phyloP scores from a whole-genome alignment of 1,284 basidiomycete species.

The Ganoderma boninense region DNA sequence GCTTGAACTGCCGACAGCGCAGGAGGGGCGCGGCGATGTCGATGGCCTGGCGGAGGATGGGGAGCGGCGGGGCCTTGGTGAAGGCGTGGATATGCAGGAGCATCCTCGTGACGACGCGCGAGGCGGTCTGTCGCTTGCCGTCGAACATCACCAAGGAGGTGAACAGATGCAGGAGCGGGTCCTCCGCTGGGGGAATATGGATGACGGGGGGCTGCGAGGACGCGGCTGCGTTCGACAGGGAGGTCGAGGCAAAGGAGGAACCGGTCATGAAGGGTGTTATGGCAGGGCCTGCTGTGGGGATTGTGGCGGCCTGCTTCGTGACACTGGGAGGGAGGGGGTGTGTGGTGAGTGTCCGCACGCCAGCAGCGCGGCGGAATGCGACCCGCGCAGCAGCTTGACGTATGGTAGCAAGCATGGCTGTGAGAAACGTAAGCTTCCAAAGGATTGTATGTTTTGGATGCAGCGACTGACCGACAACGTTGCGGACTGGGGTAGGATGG shows the following conservation, averaged over 20 bases:
- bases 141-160: constrained; percentile 71
- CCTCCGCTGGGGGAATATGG: constrained; percentile 75
- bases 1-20: constrained; percentile 56
- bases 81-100: constrained; percentile 77
- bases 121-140: constrained; percentile 75
- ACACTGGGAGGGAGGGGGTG: constrained; percentile 18
- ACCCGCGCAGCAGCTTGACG: constrained; percentile 17
- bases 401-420: constrained; percentile 24
- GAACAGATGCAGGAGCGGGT: constrained; percentile 81
- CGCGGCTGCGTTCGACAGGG: not conserved
- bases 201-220: constrained; percentile 17
- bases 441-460: not conserved
- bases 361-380: constrained; percentile 13
- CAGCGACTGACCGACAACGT: not conserved
- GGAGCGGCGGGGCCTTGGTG: constrained; percentile 78
- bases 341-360: constrained; percentile 23
- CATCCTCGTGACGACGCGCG: constrained; percentile 64
- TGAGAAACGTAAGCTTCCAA: not conserved
- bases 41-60: constrained; percentile 80
- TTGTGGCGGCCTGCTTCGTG: constrained; percentile 1
- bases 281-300: constrained; percentile 6
- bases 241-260: constrained; percentile 4
- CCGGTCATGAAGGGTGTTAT: constrained; percentile 2
- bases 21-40: constrained; percentile 73
- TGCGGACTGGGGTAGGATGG: not conserved